phyloP scores from a whole-genome alignment of 1,139 yeast genomes.

The Saccharomycopsis hybrid region DNA sequence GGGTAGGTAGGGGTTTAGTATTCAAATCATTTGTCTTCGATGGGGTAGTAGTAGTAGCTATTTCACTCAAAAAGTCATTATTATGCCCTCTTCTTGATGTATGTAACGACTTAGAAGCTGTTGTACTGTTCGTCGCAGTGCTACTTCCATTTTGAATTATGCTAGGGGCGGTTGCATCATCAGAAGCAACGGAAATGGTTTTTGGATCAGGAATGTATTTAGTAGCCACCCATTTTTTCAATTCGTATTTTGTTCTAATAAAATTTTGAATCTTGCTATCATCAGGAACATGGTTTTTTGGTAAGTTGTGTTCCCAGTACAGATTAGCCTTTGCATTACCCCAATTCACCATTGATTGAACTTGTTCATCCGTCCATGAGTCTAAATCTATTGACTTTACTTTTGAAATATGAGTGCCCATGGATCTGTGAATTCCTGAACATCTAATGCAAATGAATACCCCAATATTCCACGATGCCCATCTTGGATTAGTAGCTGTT shows the following conservation, averaged over 20 bases:
- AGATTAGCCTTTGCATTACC: slow-evolving; percentile 74
- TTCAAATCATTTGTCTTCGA: not conserved
- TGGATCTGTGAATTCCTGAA: slow-evolving; percentile 89
- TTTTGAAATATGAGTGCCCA: slow-evolving; percentile 89
- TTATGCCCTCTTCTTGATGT: too few species aligned
- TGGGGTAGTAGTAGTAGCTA: slow-evolving; percentile 6
- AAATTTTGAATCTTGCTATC: slow-evolving; percentile 83
- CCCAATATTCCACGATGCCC: slow-evolving; percentile 98
- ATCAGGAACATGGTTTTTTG: slow-evolving; percentile 67
- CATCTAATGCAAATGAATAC: slow-evolving; percentile 88
- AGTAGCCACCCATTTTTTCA: slow-evolving; percentile 73
- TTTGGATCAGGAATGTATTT: slow-evolving; percentile 54
- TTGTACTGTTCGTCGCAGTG: not conserved
- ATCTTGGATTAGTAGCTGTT: slow-evolving; percentile 80
- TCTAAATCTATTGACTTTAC: slow-evolving; percentile 91
- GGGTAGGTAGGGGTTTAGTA: not conserved
- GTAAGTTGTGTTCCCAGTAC: slow-evolving; percentile 79
- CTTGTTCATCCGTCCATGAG: slow-evolving; percentile 94
- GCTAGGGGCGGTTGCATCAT: slow-evolving; percentile 21
- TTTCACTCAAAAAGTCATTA: too few species aligned
- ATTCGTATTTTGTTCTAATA: slow-evolving; percentile 84
- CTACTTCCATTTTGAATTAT: too few species aligned
- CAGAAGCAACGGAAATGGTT: slow-evolving; percentile 28
- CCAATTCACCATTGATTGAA: slow-evolving; percentile 76
- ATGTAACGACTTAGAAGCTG: slow-evolving; percentile 1